phyloP scores from a whole-genome alignment of 768 basidiomycete species.

The Hysterangium stoloniferum region DNA sequence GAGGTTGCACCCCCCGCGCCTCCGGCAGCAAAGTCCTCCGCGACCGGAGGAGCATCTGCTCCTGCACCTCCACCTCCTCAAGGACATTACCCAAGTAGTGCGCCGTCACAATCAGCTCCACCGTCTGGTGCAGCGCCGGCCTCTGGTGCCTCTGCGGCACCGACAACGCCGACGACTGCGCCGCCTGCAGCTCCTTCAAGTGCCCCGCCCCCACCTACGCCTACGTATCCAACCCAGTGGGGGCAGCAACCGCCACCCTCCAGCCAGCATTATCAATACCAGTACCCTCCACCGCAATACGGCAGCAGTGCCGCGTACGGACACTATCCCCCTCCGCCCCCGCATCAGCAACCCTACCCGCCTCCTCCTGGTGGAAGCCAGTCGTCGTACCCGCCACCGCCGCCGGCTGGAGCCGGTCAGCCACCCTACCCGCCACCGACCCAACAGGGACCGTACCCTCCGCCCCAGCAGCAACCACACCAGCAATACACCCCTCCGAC shows the following conservation, averaged over 20 bases:
- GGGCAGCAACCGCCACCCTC: slow-evolving; percentile 15
- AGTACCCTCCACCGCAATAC: slow-evolving; percentile 5
- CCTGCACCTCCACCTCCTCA: slow-evolving; percentile 12
- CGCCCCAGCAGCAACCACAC: slow-evolving; percentile 23
- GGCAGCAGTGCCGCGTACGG: slow-evolving; percentile 3
- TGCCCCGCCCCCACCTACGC: slow-evolving; percentile 5
- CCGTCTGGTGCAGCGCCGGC: neutral
- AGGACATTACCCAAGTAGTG: neutral
- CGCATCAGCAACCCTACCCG: slow-evolving; percentile 1
- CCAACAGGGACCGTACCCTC: slow-evolving; percentile 16
- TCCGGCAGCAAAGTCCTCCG: slow-evolving; percentile 6
- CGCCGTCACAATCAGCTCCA: neutral
- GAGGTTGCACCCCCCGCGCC: slow-evolving; percentile 5
- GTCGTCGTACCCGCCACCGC: slow-evolving; percentile 16
- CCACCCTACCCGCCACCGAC: too few species aligned
- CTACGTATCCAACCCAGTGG: slow-evolving; percentile 16
- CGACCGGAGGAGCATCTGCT: neutral
- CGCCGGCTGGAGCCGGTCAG: too few species aligned
- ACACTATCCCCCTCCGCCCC: neutral
- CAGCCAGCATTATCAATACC: slow-evolving; percentile 11
- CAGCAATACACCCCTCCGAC: slow-evolving; percentile 18
- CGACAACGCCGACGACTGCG: neutral
- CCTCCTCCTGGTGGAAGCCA: slow-evolving; percentile 17
- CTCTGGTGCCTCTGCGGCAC: neutral
- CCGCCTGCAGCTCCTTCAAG: neutral